Evolutionary conservation across 352 stramenopile species (phyloP).

Genomic region (Phytopythium chamaehyphon): DNA sequence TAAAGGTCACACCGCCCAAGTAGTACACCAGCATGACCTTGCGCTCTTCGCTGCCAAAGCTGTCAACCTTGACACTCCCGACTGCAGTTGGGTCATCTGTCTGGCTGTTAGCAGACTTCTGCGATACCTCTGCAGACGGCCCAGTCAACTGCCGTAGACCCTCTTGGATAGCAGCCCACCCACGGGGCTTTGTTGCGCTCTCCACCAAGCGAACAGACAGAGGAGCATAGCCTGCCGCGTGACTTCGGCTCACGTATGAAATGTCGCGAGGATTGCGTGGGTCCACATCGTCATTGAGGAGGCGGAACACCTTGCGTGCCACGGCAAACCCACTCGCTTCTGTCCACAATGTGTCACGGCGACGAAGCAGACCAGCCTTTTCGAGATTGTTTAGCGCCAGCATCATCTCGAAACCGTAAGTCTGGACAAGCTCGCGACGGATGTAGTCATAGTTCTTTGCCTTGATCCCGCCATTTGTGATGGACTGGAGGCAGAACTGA

Average conservation of each 20-base stretch:
- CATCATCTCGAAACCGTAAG: slow-evolving; percentile 96
- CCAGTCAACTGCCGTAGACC: slow-evolving; percentile 81
- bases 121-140: slow-evolving; percentile 70
- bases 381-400: slow-evolving; percentile 93
- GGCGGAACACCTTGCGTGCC: slow-evolving; percentile 86
- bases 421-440: slow-evolving; percentile 93
- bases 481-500: slow-evolving; percentile 93
- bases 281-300: slow-evolving; percentile 96
- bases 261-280: slow-evolving; percentile 93
- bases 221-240: slow-evolving; percentile 91
- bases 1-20: slow-evolving; percentile 94
- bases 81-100: slow-evolving; percentile 30
- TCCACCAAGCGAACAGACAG: slow-evolving; percentile 93
- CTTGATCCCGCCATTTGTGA: slow-evolving; percentile 92
- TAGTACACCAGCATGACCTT: slow-evolving; percentile 97
- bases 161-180: slow-evolving; percentile 78
- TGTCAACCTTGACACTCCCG: slow-evolving; percentile 51
- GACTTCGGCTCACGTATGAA: slow-evolving; percentile 85
- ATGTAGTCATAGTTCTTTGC: slow-evolving; percentile 94
- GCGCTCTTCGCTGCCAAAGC: slow-evolving; percentile 64
- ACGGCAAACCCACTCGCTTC: slow-evolving; percentile 81
- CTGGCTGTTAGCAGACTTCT: slow-evolving; percentile 37
- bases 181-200: slow-evolving; percentile 68
- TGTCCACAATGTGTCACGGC: slow-evolving; percentile 85
- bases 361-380: slow-evolving; percentile 87